These are phyloP conservation scores for Calcarisporium arbuscula DNA, from an alignment of 2,329 filamentous ascomycete genomes.

Conservation along the genomic window DNA sequence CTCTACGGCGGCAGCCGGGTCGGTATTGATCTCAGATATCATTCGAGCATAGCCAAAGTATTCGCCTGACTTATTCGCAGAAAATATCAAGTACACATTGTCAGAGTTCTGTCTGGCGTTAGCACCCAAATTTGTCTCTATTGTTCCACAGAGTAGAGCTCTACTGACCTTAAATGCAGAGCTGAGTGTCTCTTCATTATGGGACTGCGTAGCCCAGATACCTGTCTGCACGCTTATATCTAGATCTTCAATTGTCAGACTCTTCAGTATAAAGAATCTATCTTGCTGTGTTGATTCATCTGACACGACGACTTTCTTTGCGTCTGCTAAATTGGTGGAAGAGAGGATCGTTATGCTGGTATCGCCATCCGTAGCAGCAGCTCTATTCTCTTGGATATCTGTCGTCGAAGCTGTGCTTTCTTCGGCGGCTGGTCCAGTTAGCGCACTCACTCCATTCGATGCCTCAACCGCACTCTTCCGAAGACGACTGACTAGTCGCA, in stretches of 20 bases:
- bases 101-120: conserved; percentile 56
- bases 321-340: too few species aligned
- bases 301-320: too few species aligned
- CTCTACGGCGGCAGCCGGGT: conserved; percentile 62
- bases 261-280: conserved; percentile 89
- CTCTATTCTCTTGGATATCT: neutral
- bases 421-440: conserved; percentile 46
- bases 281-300: conserved; percentile 33
- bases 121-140: conserved; percentile 1
- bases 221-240: conserved; percentile 82
- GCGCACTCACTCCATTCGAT: conserved; percentile 40
- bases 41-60: conserved; percentile 95
- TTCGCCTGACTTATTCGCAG: conserved; percentile 94
- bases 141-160: neutral
- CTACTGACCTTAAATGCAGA: conserved; percentile 67
- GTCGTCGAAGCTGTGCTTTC: neutral
- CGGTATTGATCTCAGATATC: conserved; percentile 75
- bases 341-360: neutral
- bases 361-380: neutral
- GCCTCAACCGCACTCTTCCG: conserved; percentile 51
- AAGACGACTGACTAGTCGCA: conserved; percentile 78
- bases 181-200: conserved; percentile 83
- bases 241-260: conserved; percentile 82
- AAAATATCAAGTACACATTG: conserved; percentile 88
- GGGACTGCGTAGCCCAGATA: conserved; percentile 89